Evolutionary conservation across 73 alveolate species (phyloP).

Genomic region (Breviolum minutum): DNA sequence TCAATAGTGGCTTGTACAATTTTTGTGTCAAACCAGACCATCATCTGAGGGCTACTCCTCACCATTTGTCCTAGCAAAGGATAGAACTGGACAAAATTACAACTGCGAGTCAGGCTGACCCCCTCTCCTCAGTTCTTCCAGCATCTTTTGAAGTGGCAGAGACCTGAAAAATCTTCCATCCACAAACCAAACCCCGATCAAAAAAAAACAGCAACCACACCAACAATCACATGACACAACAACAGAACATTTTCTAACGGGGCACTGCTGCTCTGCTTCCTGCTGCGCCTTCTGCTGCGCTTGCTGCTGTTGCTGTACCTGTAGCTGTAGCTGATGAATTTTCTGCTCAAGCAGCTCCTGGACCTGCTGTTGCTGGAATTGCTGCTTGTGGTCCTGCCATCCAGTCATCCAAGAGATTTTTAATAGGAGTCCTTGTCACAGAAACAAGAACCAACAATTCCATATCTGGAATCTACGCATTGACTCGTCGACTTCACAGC

Average conservation of each 20-base stretch:
- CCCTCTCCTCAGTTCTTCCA: slow-evolving; percentile 18
- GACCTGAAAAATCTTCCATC: background rate
- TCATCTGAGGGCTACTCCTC: slow-evolving; percentile 20
- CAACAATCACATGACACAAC: too few species aligned
- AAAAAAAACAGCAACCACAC: too few species aligned
- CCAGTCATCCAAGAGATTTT: background rate
- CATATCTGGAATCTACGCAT: too few species aligned
- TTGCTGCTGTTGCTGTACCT: slow-evolving; percentile 14
- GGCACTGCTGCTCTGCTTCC: slow-evolving; percentile 15
- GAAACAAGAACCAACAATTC: background rate
- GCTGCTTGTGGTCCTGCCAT: slow-evolving; percentile 30
- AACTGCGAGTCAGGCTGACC: background rate
- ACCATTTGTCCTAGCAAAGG: slow-evolving; percentile 8
- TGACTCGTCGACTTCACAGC: background rate
- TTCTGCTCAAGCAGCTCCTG: slow-evolving; percentile 32
- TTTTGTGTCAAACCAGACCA: background rate
- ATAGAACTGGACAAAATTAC: background rate
- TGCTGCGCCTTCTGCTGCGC: background rate
- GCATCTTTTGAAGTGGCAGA: slow-evolving; percentile 15
- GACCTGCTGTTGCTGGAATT: background rate
- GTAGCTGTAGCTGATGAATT: slow-evolving; percentile 5
- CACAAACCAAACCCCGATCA: background rate
- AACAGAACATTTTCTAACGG: background rate
- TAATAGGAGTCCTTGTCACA: background rate
- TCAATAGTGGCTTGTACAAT: background rate